phyloP scores from a whole-genome alignment of 148 eudicot species.

The Hydrangea macrophylla region DNA sequence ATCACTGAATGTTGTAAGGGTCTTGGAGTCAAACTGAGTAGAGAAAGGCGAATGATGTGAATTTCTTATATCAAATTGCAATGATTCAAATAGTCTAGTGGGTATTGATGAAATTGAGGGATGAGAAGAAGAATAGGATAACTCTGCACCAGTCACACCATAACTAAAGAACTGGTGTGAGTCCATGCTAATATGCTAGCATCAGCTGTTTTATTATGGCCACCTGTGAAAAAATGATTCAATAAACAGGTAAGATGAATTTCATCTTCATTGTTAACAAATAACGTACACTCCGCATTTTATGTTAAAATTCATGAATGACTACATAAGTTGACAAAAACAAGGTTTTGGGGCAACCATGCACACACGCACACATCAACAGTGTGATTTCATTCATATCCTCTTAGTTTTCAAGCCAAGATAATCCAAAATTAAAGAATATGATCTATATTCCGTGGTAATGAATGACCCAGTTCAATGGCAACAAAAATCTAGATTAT shows the following conservation, averaged over 20 bases:
- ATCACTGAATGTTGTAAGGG: conserved; percentile 39
- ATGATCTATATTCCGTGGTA: not conserved
- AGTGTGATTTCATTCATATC: not conserved
- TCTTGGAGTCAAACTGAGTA: conserved; percentile 44
- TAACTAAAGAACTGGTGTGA: conserved; percentile 51
- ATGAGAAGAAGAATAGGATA: conserved; percentile 41
- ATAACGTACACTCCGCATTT: not conserved
- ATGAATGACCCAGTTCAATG: not conserved
- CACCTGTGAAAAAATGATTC: conserved; percentile 2
- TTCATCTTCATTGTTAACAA: not conserved
- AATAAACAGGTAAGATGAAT: not conserved
- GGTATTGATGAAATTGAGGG: conserved; percentile 40
- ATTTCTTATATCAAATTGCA: conserved; percentile 43
- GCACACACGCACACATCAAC: not conserved
- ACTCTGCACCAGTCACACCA: conserved; percentile 36
- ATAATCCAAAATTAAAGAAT: not conserved
- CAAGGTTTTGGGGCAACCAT: not conserved
- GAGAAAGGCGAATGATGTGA: conserved; percentile 77
- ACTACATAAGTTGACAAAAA: not conserved
- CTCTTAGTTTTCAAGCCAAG: not conserved
- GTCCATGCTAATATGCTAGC: conserved; percentile 59
- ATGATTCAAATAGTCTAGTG: conserved; percentile 30
- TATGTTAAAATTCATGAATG: not conserved
- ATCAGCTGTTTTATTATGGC: conserved; percentile 18
- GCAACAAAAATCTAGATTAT: not conserved